These are phyloP conservation scores for Scedosporium apiospermum DNA, from an alignment of 2,329 filamentous ascomycete species.

Conservation along the genomic window DNA sequence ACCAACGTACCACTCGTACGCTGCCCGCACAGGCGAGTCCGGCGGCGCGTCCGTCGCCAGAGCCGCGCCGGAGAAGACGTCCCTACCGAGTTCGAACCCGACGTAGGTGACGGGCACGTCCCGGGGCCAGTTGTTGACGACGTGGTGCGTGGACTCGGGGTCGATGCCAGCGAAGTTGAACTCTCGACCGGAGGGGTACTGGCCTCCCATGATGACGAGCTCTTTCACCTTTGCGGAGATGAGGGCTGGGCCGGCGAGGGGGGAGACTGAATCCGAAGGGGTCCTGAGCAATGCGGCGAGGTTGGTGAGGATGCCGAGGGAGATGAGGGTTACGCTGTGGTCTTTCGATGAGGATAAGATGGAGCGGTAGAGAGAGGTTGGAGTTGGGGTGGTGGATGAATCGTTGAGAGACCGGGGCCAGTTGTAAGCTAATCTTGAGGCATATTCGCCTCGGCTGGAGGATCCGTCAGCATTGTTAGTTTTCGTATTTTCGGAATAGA, in stretches of 20 bases:
- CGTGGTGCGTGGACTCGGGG: constrained; percentile 26
- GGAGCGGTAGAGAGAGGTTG: constrained; percentile 35
- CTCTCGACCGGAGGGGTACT: constrained; percentile 34
- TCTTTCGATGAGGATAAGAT: constrained; percentile 27
- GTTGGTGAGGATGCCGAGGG: constrained; percentile 35
- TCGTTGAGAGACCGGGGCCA: background rate
- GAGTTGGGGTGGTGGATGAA: constrained; percentile 29
- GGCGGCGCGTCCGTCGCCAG: constrained; percentile 22
- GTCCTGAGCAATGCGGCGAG: constrained; percentile 37
- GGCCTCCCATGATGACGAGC: constrained; percentile 42
- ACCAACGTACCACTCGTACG: constrained; percentile 27
- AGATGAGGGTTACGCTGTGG: constrained; percentile 32
- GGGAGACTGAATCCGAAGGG: constrained; percentile 26
- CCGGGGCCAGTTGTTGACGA: constrained; percentile 32
- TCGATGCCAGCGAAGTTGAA: constrained; percentile 39
- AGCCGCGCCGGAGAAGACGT: constrained; percentile 27
- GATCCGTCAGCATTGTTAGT: too few species aligned
- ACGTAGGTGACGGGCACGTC: constrained; percentile 27
- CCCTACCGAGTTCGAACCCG: constrained; percentile 32
- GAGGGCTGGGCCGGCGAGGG: constrained; percentile 29
- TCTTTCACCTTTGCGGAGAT: constrained; percentile 34
- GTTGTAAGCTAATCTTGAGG: background rate
- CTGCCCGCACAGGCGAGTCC: constrained; percentile 24
- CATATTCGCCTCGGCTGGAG: background rate
- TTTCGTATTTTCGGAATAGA: too few species aligned